phyloP scores from a whole-genome alignment of 768 basidiomycete genomes.

The Rhizopogon rudus region DNA sequence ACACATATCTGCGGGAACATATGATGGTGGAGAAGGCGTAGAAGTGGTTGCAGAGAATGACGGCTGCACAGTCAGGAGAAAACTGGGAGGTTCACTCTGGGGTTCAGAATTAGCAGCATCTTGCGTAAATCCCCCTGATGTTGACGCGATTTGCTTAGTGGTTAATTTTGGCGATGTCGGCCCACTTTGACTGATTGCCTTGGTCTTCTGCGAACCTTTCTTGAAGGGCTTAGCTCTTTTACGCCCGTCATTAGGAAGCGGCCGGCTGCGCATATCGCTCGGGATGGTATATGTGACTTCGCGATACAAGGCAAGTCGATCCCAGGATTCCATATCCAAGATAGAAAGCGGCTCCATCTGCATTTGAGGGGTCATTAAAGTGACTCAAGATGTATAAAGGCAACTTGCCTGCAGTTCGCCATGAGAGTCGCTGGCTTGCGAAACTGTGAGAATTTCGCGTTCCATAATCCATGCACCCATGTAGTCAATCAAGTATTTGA shows the following conservation, averaged over 20 bases:
- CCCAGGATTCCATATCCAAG: constrained; percentile 1
- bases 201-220: not conserved
- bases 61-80: not conserved
- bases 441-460: not conserved
- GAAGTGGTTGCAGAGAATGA: not conserved
- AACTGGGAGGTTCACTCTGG: not conserved
- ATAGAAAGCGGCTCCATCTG: not conserved
- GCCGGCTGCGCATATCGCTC: not conserved
- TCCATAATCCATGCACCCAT: constrained; percentile 8
- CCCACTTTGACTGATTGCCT: not conserved
- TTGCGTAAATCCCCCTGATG: not conserved
- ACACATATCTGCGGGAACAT: not conserved
- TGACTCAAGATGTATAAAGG: no score
- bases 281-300: not conserved
- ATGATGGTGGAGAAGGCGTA: not conserved
- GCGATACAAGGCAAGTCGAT: not conserved
- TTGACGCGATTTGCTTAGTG: no score
- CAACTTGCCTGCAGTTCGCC: not conserved
- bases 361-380: not conserved
- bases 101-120: not conserved
- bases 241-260: constrained; percentile 7
- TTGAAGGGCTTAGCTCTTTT: not conserved
- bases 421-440: no score
- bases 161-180: no score
- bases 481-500: constrained; percentile 18